Conservation (phyloP, 2,329 filamentous ascomycete species). For the Reticulascus tulasneorum region DNA sequence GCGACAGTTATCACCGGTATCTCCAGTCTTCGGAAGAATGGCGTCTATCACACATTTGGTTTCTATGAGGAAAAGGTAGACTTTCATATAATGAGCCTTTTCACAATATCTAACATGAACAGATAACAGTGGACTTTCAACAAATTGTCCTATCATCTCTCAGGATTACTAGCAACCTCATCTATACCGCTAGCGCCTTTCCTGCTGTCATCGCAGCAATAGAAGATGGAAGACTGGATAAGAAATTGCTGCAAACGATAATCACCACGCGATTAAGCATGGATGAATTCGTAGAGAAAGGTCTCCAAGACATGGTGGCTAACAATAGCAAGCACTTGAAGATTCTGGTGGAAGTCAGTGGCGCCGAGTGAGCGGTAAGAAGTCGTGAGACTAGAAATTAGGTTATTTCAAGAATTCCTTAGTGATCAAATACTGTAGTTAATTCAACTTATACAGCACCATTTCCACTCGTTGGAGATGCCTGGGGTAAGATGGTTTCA, state of each 20-base stretch:
- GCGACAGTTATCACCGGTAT: too few relatives aligned
- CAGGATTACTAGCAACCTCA: slow-evolving; percentile 11
- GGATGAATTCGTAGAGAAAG: slow-evolving; percentile 45
- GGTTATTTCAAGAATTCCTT: too few relatives aligned
- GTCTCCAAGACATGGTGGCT: slow-evolving; percentile 46
- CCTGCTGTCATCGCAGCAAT: rapidly evolving
- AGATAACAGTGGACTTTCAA: slow-evolving; percentile 20
- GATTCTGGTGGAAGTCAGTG: slow-evolving; percentile 39
- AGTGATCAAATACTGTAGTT: too few relatives aligned
- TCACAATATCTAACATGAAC: slow-evolving; percentile 17
- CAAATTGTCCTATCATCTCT: too few relatives aligned
- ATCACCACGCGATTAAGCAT: slow-evolving; percentile 55
- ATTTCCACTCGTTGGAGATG: too few relatives aligned
- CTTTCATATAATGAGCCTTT: too few relatives aligned
- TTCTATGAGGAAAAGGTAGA: too few relatives aligned
- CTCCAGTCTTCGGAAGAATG: too few relatives aligned
- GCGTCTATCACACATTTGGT: too few relatives aligned
- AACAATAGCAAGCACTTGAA: slow-evolving; percentile 55
- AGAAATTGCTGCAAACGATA: slow-evolving; percentile 35
- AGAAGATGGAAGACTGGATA: background rate
- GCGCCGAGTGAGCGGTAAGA: background rate
- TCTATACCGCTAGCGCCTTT: background rate
- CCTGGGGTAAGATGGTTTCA: too few relatives aligned
- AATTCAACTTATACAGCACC: too few relatives aligned
- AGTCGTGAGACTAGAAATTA: too few relatives aligned